phyloP scores from a whole-genome alignment of 345 rosid genomes.

The Lepidium aucheri region DNA sequence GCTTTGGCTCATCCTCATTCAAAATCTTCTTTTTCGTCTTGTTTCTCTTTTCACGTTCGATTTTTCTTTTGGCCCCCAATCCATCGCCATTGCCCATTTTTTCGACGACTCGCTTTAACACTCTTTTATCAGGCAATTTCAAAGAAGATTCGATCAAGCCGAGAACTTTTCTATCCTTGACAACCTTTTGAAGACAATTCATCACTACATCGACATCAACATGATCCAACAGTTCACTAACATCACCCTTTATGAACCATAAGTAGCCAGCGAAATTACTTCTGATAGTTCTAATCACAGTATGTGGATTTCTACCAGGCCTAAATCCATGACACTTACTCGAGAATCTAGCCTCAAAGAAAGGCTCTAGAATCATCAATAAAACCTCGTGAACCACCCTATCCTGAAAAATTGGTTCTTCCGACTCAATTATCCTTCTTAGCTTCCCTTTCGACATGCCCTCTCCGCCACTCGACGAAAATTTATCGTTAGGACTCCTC shows the following conservation, averaged over 20 bases:
- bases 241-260: constrained; percentile 84
- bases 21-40: constrained; percentile 69
- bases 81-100: constrained; percentile 22
- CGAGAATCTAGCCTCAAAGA: constrained; percentile 77
- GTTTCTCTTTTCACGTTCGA: constrained; percentile 37
- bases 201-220: constrained; percentile 47
- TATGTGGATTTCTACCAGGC: constrained; percentile 88
- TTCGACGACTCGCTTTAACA: constrained; percentile 14
- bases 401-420: constrained; percentile 77
- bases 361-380: constrained; percentile 73
- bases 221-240: constrained; percentile 48
- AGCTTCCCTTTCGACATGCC: constrained; percentile 54
- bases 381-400: constrained; percentile 85
- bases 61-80: constrained; percentile 32
- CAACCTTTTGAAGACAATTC: constrained; percentile 49
- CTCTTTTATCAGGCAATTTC: constrained; percentile 22
- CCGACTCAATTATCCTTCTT: constrained; percentile 34
- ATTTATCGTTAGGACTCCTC: constrained; percentile 58
- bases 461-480: constrained; percentile 18
- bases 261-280: constrained; percentile 87
- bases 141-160: constrained; percentile 54
- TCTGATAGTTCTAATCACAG: constrained; percentile 77
- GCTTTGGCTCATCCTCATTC: constrained; percentile 80
- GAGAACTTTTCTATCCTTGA: constrained; percentile 64
- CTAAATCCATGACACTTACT: constrained; percentile 67